Base-by-base conservation (phyloP, 805 yeast species). In the Saccharomycopsis microspora region DNA sequence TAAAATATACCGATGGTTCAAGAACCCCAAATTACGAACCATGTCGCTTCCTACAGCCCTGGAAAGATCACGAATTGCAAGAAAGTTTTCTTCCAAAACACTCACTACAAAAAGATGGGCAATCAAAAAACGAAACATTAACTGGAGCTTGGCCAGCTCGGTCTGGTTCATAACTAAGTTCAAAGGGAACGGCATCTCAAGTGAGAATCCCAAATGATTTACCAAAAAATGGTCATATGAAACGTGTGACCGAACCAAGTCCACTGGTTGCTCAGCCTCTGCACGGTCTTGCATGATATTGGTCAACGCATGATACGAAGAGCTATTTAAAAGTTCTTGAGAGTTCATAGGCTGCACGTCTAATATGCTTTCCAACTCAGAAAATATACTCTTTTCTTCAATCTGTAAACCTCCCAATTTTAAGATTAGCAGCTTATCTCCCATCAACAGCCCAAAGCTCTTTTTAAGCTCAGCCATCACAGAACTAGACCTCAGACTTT, bases 161-260 rank as follows among this genome's bases (percentile, higher is more conserved):
- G 87, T 82, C 47, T 80, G 75, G 11, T 84, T 78, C 1, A 87
- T 65, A 1, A 93, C 69, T 30, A 90, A 68, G 57, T 87, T 87
- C 43, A 87, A 64, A 0, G 99, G 99, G 59, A 86, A 93, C 3
- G 97, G 96, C 28, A 89, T 62, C n/a, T 71, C 63, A 5, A 81
- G 51, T 39, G 80, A 78, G 41, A 82, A 62, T 49, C 74, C 75
- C 7, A 82, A 60, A 44, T 73, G 72, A 42, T 78, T 68, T 1
- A 82, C 67, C 1, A 76, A 58, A 42, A 68, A 69, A 32, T 67
- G 62, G 51, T 64, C 73, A 46, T 56, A 64, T 52, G 56, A 41
- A 39, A 35, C 47, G 40, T 40, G 47, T 4, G 29, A 9, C 1
- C 37, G 32, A 33, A 11, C 32, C 19, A 41, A 2, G 42, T 29